phyloP scores from a whole-genome alignment of 2,329 filamentous ascomycete species.

The Colletotrichum australisinense region DNA sequence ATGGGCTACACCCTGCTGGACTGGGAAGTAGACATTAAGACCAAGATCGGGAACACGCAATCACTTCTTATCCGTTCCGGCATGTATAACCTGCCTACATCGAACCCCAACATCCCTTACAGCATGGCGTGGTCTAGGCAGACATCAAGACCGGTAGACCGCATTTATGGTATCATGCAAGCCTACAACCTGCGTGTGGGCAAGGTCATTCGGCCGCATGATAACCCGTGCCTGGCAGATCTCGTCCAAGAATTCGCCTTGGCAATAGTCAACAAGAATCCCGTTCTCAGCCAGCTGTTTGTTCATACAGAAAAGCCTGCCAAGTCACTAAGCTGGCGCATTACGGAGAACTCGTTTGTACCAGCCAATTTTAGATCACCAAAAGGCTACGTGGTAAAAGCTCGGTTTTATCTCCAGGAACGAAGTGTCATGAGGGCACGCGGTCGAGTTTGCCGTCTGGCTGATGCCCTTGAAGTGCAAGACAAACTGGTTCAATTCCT shows the following conservation, averaged over 20 bases:
- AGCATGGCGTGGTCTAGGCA: not conserved
- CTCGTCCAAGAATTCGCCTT: not conserved
- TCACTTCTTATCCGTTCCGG: not conserved
- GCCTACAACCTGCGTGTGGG: not conserved
- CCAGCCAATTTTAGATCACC: not conserved
- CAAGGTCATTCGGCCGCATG: not conserved
- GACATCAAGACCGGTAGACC: not conserved
- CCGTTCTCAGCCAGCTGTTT: not conserved
- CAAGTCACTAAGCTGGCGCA: not conserved
- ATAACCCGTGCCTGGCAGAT: not conserved
- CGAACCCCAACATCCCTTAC: not conserved
- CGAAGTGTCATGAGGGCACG: not conserved
- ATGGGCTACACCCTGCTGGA: not conserved
- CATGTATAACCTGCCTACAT: not conserved
- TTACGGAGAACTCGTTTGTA: not conserved
- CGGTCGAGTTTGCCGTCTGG: not conserved
- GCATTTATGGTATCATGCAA: not conserved
- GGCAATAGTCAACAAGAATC: not conserved
- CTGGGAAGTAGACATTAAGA: not conserved
- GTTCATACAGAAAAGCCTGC: not conserved
- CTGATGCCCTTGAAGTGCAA: not conserved
- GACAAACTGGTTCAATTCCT: not conserved
- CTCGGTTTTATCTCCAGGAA: not conserved
- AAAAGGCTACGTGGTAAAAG: not conserved
- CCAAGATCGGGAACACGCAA: not conserved